Percentiles rank a stretch among this genome's conserved stretches.
Conservation (phyloP, 164 flowering plant genomes). For the Cinnamomum chago region DNA sequence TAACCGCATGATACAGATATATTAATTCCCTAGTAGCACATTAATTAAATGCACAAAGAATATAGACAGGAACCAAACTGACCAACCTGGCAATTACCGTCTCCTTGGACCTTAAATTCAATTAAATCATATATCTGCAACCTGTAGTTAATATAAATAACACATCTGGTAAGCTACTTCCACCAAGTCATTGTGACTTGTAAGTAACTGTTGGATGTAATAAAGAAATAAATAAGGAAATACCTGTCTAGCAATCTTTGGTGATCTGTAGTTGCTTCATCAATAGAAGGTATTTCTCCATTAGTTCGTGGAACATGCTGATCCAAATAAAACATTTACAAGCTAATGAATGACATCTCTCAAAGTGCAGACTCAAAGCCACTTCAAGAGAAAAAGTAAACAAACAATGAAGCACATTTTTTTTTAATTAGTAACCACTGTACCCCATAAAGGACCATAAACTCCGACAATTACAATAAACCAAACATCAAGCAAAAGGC, state of each 20-base stretch:
- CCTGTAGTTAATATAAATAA: constrained; percentile 25
- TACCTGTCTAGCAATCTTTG: constrained; percentile 83
- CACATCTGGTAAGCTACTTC: background rate
- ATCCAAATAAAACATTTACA: constrained; percentile 9
- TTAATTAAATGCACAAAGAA: background rate
- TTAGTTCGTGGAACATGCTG: constrained; percentile 92
- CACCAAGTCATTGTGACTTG: background rate
- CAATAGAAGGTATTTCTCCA: constrained; percentile 89
- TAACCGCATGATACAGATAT: background rate
- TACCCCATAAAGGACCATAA: too few relatives aligned
- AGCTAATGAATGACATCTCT: background rate
- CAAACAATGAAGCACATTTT: too few relatives aligned
- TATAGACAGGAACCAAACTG: background rate
- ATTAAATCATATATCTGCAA: constrained; percentile 69
- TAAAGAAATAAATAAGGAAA: constrained; percentile 13
- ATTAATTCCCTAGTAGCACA: background rate
- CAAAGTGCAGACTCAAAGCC: background rate
- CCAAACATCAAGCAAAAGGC: background rate
- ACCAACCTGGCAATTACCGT: constrained; percentile 86
- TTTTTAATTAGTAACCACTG: too few relatives aligned
- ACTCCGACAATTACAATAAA: too few relatives aligned
- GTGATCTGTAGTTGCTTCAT: constrained; percentile 89
- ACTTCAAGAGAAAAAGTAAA: too few relatives aligned
- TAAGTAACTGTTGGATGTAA: background rate
- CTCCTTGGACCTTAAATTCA: constrained; percentile 73